Evolutionary conservation across 2,329 filamentous ascomycete species (phyloP).

Genomic region (Calonectria pseudoturangicola): DNA sequence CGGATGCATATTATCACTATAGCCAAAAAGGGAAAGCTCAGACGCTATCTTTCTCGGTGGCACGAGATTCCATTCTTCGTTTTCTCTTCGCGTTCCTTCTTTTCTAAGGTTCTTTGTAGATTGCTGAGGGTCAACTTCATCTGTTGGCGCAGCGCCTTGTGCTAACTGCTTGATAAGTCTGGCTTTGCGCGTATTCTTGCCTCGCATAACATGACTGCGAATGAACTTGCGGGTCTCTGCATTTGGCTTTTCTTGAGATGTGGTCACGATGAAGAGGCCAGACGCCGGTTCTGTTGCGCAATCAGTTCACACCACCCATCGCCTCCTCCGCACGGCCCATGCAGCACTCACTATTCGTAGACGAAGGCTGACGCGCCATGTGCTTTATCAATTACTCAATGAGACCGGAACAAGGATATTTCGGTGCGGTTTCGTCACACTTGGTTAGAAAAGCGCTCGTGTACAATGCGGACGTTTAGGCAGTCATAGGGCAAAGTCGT

Average conservation of each 20-base stretch:
- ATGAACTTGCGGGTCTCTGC: conserved; percentile 50
- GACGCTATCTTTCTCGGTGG: conserved; percentile 37
- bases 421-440: background rate
- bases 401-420: background rate
- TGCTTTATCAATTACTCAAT: background rate
- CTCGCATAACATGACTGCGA: conserved; percentile 56
- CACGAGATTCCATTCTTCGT: conserved; percentile 17
- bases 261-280: conserved; percentile 46
- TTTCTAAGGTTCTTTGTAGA: background rate
- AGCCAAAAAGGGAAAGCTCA: conserved; percentile 40
- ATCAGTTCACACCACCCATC: background rate
- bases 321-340: background rate
- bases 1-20: conserved; percentile 35
- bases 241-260: conserved; percentile 48
- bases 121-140: conserved; percentile 5
- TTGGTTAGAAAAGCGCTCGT: no score
- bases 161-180: conserved; percentile 30
- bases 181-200: conserved; percentile 50
- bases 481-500: no score
- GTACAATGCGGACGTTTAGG: no score
- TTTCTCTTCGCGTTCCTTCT: background rate
- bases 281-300: conserved; percentile 20
- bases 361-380: conserved; percentile 20
- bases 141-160: background rate
- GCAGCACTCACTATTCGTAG: conserved; percentile 17